Percentiles rank a stretch among this genome's conserved stretches.
Evolutionary conservation across 108 stramenopile species (phyloP).

Genomic region (Hondaea fermentalgiana): DNA sequence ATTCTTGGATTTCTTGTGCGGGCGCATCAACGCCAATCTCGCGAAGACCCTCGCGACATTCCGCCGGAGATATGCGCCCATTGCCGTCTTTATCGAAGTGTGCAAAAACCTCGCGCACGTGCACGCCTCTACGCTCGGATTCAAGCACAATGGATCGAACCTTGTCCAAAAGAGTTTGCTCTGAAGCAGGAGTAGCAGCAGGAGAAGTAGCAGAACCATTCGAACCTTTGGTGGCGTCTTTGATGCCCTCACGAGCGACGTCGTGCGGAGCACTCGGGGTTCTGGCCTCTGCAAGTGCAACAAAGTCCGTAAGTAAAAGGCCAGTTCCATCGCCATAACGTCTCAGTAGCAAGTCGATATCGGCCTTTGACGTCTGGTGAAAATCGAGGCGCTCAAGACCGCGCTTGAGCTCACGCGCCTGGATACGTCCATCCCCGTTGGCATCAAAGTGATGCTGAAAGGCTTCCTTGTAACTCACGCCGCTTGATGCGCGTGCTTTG

Average conservation of each 20-base stretch:
- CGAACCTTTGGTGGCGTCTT: background rate
- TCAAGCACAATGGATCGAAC: background rate
- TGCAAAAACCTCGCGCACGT: background rate
- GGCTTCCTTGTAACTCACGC: background rate
- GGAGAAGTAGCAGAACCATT: background rate
- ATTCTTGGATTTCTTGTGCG: background rate
- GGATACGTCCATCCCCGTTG: background rate
- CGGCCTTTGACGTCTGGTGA: background rate
- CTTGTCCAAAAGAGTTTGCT: background rate
- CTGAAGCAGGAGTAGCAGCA: background rate
- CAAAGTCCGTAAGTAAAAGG: background rate
- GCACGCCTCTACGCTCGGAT: background rate
- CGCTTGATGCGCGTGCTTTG: background rate
- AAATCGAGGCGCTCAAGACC: slow-evolving; percentile 1
- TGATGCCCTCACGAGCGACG: background rate
- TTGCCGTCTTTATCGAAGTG: slow-evolving; percentile 30
- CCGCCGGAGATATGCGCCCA: background rate
- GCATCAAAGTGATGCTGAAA: slow-evolving; percentile 20
- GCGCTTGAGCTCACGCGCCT: slow-evolving; percentile 19
- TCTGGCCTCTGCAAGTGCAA: background rate
- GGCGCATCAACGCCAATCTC: background rate
- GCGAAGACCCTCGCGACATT: background rate
- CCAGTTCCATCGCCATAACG: background rate
- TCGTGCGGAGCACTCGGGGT: background rate
- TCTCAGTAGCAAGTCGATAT: background rate